Evolutionary conservation across 169 alveolate species (phyloP).

Genomic region (Neospora caninum): DNA sequence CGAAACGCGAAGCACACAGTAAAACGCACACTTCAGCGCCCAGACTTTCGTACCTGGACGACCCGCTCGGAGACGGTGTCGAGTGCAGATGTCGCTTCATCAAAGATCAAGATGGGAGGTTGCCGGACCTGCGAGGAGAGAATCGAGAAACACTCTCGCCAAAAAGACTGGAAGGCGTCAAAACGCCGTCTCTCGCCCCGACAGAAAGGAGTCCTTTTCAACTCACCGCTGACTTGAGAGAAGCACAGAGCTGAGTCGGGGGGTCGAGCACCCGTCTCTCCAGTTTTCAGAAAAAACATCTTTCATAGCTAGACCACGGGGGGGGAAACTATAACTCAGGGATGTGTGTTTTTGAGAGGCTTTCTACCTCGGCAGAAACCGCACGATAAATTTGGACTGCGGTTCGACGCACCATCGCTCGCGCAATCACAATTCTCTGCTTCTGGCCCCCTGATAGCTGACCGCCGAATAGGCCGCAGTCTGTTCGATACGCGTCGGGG

Average conservation of each 20-base stretch:
- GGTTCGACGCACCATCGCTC: conserved; percentile 68
- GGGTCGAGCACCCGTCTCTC: too few relatives aligned
- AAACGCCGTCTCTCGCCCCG: too few relatives aligned
- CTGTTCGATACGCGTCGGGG: conserved; percentile 79
- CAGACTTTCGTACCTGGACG: conserved; percentile 20
- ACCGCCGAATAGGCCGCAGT: conserved; percentile 80
- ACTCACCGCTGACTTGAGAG: too few relatives aligned
- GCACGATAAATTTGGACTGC: conserved; percentile 18
- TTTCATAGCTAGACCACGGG: too few relatives aligned
- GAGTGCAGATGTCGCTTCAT: conserved; percentile 94
- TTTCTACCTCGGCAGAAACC: background rate
- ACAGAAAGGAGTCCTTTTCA: too few relatives aligned
- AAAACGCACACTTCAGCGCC: conserved; percentile 1
- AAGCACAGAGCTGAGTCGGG: too few relatives aligned
- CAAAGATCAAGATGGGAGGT: conserved; percentile 87
- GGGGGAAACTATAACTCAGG: too few relatives aligned
- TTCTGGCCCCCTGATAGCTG: conserved; percentile 81
- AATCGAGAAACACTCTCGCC: background rate
- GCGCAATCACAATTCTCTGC: conserved; percentile 82
- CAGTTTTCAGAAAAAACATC: too few relatives aligned
- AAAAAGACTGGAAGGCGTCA: too few relatives aligned
- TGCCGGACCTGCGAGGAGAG: conserved; percentile 37
- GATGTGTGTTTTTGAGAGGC: too few relatives aligned
- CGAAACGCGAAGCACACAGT: background rate
- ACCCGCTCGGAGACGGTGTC: conserved; percentile 74